phyloP scores from a whole-genome alignment of 768 basidiomycete genomes.

The Sarcodon aspratus region DNA sequence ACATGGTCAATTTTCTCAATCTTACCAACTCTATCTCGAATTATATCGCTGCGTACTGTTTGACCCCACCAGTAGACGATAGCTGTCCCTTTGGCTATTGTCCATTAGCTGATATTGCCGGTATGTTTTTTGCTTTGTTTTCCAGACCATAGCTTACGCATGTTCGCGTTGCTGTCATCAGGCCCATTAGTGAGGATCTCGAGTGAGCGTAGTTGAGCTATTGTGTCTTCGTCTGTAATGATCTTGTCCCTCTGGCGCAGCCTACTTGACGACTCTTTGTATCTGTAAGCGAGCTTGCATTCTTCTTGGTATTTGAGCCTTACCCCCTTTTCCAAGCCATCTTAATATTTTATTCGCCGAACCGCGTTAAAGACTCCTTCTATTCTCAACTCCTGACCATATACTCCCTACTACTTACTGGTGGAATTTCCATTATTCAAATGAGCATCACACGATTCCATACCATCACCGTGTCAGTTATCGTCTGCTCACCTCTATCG shows the following conservation, averaged over 20 bases:
- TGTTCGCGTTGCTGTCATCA: neutral
- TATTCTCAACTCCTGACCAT: constrained; percentile 2
- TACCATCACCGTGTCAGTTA: neutral
- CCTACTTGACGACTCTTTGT: constrained; percentile 1
- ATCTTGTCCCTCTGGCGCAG: neutral
- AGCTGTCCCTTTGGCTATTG: constrained; percentile 1
- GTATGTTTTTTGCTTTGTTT: neutral
- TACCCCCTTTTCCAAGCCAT: neutral
- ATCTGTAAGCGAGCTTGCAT: neutral
- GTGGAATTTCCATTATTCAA: neutral
- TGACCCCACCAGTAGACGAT: constrained; percentile 1
- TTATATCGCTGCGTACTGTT: constrained; percentile 1
- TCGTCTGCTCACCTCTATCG: neutral
- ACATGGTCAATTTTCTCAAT: neutral
- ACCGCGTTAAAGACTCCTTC: neutral
- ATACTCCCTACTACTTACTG: constrained; percentile 1
- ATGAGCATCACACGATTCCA: neutral
- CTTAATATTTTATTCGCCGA: constrained; percentile 2
- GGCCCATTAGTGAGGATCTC: neutral
- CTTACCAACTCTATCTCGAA: neutral
- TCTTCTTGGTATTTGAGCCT: too few relatives aligned
- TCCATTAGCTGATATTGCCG: constrained; percentile 1
- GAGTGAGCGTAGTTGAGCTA: neutral
- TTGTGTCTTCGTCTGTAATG: neutral
- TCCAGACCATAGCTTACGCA: neutral